Evolutionary conservation across 371 early-diverging fungal species (phyloP).

Genomic region (Phascolomyces articulosus): DNA sequence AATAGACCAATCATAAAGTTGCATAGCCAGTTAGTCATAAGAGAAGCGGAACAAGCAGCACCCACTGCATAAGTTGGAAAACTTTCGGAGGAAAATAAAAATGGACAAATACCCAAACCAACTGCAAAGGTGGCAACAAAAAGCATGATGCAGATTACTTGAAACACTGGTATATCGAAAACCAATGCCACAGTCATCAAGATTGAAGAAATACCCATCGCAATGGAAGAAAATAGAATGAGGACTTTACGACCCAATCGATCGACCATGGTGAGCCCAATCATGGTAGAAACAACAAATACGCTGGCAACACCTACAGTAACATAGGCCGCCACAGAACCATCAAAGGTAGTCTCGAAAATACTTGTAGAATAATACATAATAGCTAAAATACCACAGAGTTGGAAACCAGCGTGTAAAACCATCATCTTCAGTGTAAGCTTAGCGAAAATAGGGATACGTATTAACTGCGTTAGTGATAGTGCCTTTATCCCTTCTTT

Average conservation of each 20-base stretch:
- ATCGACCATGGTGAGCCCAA: slow-evolving; percentile 58
- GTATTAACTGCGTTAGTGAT: slow-evolving; percentile 24
- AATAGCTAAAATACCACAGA: slow-evolving; percentile 72
- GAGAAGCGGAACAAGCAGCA: slow-evolving; percentile 60
- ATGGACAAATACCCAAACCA: slow-evolving; percentile 86
- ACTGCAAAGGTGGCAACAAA: slow-evolving; percentile 83
- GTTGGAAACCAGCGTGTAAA: slow-evolving; percentile 54
- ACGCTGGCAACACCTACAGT: slow-evolving; percentile 48
- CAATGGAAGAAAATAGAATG: slow-evolving; percentile 54
- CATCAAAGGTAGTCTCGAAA: slow-evolving; percentile 40
- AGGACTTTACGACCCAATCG: slow-evolving; percentile 64
- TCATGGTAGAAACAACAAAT: slow-evolving; percentile 52
- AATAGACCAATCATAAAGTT: slow-evolving; percentile 67
- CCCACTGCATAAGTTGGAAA: slow-evolving; percentile 71
- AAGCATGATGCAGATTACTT: slow-evolving; percentile 72
- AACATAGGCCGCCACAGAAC: slow-evolving; percentile 31
- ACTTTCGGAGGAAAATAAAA: slow-evolving; percentile 68
- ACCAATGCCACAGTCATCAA: slow-evolving; percentile 45
- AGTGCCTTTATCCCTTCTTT: background rate
- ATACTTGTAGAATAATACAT: slow-evolving; percentile 62
- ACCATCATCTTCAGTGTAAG: slow-evolving; percentile 59
- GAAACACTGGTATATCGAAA: slow-evolving; percentile 50
- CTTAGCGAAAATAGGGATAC: slow-evolving; percentile 31
- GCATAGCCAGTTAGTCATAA: slow-evolving; percentile 69
- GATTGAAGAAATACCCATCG: slow-evolving; percentile 45